Evolutionary conservation across 768 basidiomycete species (phyloP), one percentile per base, ranked within the genome.

Genomic region (Basidioascus undulatus): DNA sequence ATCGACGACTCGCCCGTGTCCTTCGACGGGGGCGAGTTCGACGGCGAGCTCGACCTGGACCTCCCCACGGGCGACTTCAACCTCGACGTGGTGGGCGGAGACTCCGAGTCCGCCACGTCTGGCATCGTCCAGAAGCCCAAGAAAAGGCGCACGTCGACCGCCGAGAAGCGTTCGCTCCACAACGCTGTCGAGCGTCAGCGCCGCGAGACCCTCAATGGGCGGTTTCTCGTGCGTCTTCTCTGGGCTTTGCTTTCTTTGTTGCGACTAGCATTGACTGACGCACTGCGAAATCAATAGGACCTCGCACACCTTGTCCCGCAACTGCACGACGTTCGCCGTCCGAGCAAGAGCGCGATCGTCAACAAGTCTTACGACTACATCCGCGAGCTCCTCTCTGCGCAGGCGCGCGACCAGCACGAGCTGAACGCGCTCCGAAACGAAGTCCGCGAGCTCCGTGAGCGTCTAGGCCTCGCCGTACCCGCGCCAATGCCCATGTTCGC

Each of bases 181-280:
- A 98, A 96, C 57, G 89, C 92, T 25, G 83, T 94, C 43, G 92
- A 94, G 63, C 69, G 92, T 38, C 77, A 79, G 54, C 70, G 89
- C 36, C 65, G 89, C 37, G 89, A 96, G 63, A 86, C 79, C 34
- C 63, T 96, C 39, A 98, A 94, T 56, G 71, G 77, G 40, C 70
- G 84, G 44, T 96, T 96, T 65, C 63, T 92, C 51, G 79, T 75
- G 8, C 39, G 36, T 47, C 42, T 40, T 30, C 41, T 42, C 37
- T 27, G 39, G 37, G 27, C 46, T 49, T 40, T 36, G 50, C 50
- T 44, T 48, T 36, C 26, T 37, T 35, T 28, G 6, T 2, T 30
- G 25, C 27, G 21, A 3, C 20, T 40, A 5, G 19, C 16, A 7
- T 31, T 39, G 26, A n/a, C 27, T 30, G 15, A 32, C 35, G 15